A percentile compares a stretch with the other conserved stretches of the same genome.
phyloP scores from a whole-genome alignment of 768 basidiomycete species.

The Boletus patriciae region DNA sequence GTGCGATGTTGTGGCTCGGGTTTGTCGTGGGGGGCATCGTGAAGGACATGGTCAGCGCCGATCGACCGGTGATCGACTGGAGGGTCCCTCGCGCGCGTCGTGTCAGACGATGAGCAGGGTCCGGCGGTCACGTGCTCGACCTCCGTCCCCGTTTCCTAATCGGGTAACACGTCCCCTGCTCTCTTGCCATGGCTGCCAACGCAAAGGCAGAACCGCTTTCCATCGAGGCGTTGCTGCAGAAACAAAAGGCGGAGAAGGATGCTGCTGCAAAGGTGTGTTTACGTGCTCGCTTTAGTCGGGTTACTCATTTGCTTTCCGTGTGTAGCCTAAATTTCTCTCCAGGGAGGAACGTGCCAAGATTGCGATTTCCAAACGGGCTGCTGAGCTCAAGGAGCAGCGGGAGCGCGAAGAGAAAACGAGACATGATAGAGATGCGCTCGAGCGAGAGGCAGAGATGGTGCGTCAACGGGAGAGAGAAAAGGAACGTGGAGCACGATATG shows the following conservation, averaged over 20 bases:
- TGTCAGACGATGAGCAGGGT: constrained; percentile 23
- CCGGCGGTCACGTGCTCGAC: constrained; percentile 21
- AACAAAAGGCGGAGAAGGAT: constrained; percentile 87
- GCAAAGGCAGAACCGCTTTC: constrained; percentile 71
- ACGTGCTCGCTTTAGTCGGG: background rate
- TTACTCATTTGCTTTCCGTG: constrained; percentile 3
- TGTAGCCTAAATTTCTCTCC: constrained; percentile 89
- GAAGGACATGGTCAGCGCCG: constrained; percentile 16
- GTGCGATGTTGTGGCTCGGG: constrained; percentile 8
- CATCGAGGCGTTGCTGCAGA: constrained; percentile 82
- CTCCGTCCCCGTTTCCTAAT: constrained; percentile 12
- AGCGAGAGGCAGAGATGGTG: constrained; percentile 70
- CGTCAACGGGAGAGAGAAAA: constrained; percentile 50
- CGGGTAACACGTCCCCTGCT: background rate
- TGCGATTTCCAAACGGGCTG: constrained; percentile 82
- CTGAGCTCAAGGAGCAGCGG: constrained; percentile 76
- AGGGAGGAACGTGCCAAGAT: constrained; percentile 89
- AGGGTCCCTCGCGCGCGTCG: constrained; percentile 21
- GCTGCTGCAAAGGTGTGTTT: constrained; percentile 79
- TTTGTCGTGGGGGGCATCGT: constrained; percentile 10
- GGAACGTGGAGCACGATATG: constrained; percentile 39
- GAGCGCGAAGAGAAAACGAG: constrained; percentile 61
- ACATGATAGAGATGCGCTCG: constrained; percentile 67
- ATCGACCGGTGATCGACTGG: constrained; percentile 22
- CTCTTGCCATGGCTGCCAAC: constrained; percentile 40